A percentile compares a stretch with the other conserved stretches of the same genome.
Evolutionary conservation across 345 rosid species (phyloP).

Genomic region (Brassica carinata): DNA sequence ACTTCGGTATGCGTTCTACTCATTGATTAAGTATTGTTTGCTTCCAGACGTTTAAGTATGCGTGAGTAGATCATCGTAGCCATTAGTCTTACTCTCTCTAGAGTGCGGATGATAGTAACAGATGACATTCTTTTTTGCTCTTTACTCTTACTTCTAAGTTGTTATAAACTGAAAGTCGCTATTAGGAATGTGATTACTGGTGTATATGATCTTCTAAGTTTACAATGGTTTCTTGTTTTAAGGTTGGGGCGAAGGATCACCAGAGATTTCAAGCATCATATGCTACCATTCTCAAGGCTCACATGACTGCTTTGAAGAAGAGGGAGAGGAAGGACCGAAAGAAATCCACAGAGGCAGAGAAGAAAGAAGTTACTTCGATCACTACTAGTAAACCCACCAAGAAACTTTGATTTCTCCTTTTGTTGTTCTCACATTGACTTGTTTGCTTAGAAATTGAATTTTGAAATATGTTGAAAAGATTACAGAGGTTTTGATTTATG

Average conservation of each 20-base stretch:
- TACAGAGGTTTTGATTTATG: conserved; percentile 16
- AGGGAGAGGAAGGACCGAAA: conserved; percentile 93
- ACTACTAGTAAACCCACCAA: conserved; percentile 38
- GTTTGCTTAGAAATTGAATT: conserved; percentile 13
- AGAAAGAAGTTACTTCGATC: conserved; percentile 47
- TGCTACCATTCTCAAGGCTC: conserved; percentile 89
- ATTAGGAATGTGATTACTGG: background rate
- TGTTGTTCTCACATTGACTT: conserved; percentile 22
- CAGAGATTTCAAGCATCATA: conserved; percentile 94
- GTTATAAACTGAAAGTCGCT: background rate
- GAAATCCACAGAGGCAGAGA: conserved; percentile 66
- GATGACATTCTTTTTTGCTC: background rate
- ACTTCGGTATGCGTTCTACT: conserved; percentile 59
- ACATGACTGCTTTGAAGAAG: conserved; percentile 86
- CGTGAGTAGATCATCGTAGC: background rate
- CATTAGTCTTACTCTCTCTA: background rate
- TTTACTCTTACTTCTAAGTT: background rate
- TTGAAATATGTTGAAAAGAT: conserved; percentile 18
- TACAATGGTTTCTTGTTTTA: conserved; percentile 11
- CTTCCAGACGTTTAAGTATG: background rate
- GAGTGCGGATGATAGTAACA: background rate
- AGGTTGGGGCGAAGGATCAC: conserved; percentile 94
- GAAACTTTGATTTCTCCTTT: conserved; percentile 27
- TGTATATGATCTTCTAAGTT: background rate
- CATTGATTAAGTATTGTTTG: background rate